Evolutionary conservation across 768 basidiomycete genomes (phyloP).

Genomic region (Trametes meyenii): DNA sequence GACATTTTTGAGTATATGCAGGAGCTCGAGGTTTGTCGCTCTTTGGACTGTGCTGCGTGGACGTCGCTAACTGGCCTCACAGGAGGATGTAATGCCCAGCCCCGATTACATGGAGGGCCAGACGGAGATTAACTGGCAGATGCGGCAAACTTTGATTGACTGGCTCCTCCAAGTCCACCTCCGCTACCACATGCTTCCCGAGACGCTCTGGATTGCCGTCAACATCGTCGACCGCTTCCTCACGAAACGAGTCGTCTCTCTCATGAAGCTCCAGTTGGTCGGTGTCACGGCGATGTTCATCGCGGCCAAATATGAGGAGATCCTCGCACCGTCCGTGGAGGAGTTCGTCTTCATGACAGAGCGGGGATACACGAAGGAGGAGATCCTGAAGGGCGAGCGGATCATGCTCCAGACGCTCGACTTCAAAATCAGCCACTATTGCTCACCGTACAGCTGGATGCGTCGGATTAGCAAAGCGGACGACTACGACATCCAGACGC

Average conservation of each 20-base stretch:
- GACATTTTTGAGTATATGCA: conserved; percentile 98
- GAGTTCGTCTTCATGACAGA: conserved; percentile 99
- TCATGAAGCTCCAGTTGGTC: conserved; percentile 90
- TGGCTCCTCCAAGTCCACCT: conserved; percentile 98
- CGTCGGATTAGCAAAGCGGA: conserved; percentile 98
- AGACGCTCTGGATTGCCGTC: conserved; percentile 98
- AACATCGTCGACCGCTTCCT: conserved; percentile 88
- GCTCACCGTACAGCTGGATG: conserved; percentile 99
- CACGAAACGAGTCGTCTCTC: conserved; percentile 69
- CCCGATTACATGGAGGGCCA: conserved; percentile 94
- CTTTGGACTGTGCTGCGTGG: background rate
- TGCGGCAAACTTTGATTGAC: conserved; percentile 96
- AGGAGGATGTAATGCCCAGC: conserved; percentile 89
- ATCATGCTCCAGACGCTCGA: conserved; percentile 95
- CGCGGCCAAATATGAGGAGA: conserved; percentile 99
- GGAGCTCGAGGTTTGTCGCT: conserved; percentile 76
- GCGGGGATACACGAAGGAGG: conserved; percentile 90
- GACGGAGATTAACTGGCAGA: conserved; percentile 88
- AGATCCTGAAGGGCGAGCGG: conserved; percentile 97
- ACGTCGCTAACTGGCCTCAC: conserved; percentile 29
- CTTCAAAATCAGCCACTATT: conserved; percentile 95
- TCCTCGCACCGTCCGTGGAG: conserved; percentile 94
- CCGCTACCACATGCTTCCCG: conserved; percentile 98
- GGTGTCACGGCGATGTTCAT: conserved; percentile 99
- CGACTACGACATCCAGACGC: conserved; percentile 96